Conservation (phyloP, 2,329 filamentous ascomycete genomes). For the Aureobasidium vineae region DNA sequence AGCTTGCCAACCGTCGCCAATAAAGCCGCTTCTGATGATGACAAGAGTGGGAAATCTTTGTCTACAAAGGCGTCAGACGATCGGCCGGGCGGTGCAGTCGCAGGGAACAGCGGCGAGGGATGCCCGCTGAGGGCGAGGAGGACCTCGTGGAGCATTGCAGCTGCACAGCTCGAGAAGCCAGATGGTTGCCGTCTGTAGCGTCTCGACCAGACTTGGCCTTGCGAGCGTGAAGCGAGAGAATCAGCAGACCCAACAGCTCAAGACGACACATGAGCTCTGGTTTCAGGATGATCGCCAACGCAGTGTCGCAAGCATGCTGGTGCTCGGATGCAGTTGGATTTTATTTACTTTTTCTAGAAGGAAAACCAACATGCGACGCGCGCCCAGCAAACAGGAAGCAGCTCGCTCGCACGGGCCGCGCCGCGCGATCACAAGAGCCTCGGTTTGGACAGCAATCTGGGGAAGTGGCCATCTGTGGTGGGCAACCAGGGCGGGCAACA, state of each 20-base stretch:
- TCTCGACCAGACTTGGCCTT: slow-evolving; percentile 10
- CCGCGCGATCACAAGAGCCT: not conserved
- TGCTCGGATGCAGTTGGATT: not conserved
- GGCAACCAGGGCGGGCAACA: not conserved
- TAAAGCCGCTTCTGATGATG: slow-evolving; percentile 79
- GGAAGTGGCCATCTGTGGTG: slow-evolving; percentile 2
- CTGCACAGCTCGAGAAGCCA: slow-evolving; percentile 11
- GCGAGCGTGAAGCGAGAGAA: slow-evolving; percentile 23
- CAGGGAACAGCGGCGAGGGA: slow-evolving; percentile 78
- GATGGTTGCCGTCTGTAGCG: not conserved
- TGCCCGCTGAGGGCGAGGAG: slow-evolving; percentile 94
- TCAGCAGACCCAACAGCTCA: slow-evolving; percentile 22
- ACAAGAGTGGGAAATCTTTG: slow-evolving; percentile 54
- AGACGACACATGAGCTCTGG: slow-evolving; percentile 24
- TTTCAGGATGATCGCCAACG: slow-evolving; percentile 3
- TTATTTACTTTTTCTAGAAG: slow-evolving; percentile 25
- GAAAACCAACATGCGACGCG: slow-evolving; percentile 15
- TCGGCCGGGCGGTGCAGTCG: slow-evolving; percentile 42
- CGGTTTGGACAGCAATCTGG: slow-evolving; percentile 16
- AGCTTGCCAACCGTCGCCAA: slow-evolving; percentile 74
- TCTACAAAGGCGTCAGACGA: slow-evolving; percentile 35
- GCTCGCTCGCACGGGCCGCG: slow-evolving; percentile 12
- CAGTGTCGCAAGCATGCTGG: slow-evolving; percentile 16
- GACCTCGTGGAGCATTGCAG: slow-evolving; percentile 92
- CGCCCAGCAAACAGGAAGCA: not conserved